Evolutionary conservation across 2,329 filamentous ascomycete species (phyloP).

Genomic region (Aspergillus sp.): DNA sequence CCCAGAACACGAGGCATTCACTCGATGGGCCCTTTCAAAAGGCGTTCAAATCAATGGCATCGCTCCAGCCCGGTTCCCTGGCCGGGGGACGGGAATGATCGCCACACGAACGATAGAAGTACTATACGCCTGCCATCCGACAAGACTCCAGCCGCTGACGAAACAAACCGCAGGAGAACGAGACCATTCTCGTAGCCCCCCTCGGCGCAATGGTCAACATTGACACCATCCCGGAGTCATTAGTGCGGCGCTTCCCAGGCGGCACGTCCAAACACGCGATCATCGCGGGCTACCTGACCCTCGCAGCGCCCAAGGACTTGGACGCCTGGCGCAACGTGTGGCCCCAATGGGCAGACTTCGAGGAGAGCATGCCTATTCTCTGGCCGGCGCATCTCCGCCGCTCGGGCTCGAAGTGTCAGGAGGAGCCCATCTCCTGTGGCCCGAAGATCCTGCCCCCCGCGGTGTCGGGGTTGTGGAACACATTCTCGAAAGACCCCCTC

Average conservation of each 20-base stretch:
- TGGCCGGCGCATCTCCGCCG: constrained; percentile 48
- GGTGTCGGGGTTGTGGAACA: constrained; percentile 36
- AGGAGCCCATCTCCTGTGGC: constrained; percentile 16
- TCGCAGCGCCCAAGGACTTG: constrained; percentile 46
- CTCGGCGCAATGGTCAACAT: constrained; percentile 60
- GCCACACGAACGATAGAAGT: constrained; percentile 65
- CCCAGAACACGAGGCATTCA: constrained; percentile 49
- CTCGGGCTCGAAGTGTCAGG: constrained; percentile 24
- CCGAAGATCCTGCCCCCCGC: constrained; percentile 29
- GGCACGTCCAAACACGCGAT: constrained; percentile 66
- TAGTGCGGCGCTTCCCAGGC: constrained; percentile 52
- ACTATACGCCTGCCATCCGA: constrained; percentile 3
- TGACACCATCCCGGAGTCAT: constrained; percentile 54
- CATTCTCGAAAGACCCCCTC: constrained; percentile 16
- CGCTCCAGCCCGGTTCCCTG: constrained; percentile 63
- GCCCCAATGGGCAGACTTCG: constrained; percentile 61
- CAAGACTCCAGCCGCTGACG: too few relatives aligned
- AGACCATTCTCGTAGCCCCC: constrained; percentile 64
- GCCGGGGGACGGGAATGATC: constrained; percentile 72
- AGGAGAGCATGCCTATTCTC: constrained; percentile 55
- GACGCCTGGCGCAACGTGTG: constrained; percentile 64
- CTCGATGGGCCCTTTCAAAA: constrained; percentile 62
- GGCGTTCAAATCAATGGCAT: constrained; percentile 68
- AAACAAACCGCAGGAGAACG: constrained; percentile 44
- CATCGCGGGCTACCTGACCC: constrained; percentile 64